These are phyloP conservation scores for Penicillium soppii DNA, from an alignment of 495 filamentous ascomycete species.

Conservation along the genomic window DNA sequence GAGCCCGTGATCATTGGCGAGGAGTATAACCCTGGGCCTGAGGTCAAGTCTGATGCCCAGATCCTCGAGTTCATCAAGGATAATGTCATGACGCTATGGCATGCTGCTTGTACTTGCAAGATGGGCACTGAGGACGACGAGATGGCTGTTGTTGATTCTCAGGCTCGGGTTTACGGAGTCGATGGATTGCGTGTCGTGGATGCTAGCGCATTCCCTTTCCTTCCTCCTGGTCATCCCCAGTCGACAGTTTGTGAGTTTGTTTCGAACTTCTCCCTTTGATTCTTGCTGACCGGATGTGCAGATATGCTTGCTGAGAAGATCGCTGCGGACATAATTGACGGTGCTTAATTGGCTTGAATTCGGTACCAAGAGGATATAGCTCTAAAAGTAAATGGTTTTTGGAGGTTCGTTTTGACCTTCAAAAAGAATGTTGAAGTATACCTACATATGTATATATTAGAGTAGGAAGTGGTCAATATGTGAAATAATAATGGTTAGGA, in stretches of 20 bases:
- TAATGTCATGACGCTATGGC: conserved; percentile 44
- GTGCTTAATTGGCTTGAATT: background rate
- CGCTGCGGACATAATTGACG: conserved; percentile 37
- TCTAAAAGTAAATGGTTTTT: no score
- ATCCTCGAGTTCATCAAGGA: conserved; percentile 46
- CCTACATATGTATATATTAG: background rate
- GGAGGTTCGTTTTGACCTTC: no score
- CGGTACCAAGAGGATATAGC: no score
- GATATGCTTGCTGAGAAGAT: conserved; percentile 58
- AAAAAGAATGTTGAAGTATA: no score
- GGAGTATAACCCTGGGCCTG: conserved; percentile 48
- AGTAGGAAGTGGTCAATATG: no score
- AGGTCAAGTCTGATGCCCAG: conserved; percentile 48
- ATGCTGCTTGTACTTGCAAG: conserved; percentile 52
- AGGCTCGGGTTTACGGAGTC: conserved; percentile 52
- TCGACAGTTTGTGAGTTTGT: conserved; percentile 41
- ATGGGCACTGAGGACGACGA: conserved; percentile 52
- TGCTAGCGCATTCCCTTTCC: conserved; percentile 52
- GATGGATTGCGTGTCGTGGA: conserved; percentile 56
- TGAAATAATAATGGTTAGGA: conserved; percentile 15
- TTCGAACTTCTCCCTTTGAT: background rate
- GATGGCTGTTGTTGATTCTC: conserved; percentile 57
- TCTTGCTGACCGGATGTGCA: conserved; percentile 7
- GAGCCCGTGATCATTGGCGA: conserved; percentile 39
- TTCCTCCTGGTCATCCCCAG: conserved; percentile 53